phyloP scores from a whole-genome alignment of 2,329 filamentous ascomycete species.

The Colletotrichum falcatum region DNA sequence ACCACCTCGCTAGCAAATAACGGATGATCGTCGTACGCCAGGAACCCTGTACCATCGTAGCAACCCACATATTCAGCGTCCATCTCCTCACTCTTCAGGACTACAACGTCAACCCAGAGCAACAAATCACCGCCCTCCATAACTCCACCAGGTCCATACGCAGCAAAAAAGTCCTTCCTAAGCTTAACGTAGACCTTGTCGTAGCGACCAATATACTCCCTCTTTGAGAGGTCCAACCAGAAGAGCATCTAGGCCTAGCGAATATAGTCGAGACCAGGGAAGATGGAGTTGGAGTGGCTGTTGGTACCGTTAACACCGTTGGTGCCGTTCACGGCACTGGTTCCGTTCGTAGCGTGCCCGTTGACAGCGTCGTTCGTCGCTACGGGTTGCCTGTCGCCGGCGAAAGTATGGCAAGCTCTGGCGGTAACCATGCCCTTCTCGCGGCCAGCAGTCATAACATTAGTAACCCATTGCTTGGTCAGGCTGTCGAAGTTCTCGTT shows the following conservation, averaged over 20 bases:
- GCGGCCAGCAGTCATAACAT: slow-evolving; percentile 24
- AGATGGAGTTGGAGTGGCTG: slow-evolving; percentile 19
- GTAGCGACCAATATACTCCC: slow-evolving; percentile 32
- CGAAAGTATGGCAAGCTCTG: slow-evolving; percentile 33
- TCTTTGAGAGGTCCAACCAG: slow-evolving; percentile 37
- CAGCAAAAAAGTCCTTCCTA: slow-evolving; percentile 31
- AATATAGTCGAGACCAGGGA: slow-evolving; percentile 37
- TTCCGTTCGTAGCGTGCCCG: background rate
- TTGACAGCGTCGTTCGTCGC: slow-evolving; percentile 24
- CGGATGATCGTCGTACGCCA: slow-evolving; percentile 31
- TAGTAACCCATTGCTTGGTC: slow-evolving; percentile 38
- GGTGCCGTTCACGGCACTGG: slow-evolving; percentile 1
- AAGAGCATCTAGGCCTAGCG: slow-evolving; percentile 34
- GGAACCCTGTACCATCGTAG: slow-evolving; percentile 34
- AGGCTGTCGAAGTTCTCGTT: slow-evolving; percentile 37
- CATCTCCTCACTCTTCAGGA: slow-evolving; percentile 37
- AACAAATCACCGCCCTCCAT: slow-evolving; percentile 36
- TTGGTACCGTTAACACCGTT: slow-evolving; percentile 18
- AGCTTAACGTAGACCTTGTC: slow-evolving; percentile 38
- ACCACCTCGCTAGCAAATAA: slow-evolving; percentile 23
- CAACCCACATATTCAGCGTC: slow-evolving; percentile 37
- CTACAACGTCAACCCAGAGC: slow-evolving; percentile 33
- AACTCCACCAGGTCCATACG: slow-evolving; percentile 31
- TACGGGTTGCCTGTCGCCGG: slow-evolving; percentile 34
- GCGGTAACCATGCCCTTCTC: slow-evolving; percentile 28